Evolutionary conservation across 805 yeast genomes (phyloP), one percentile per base, ranked within the genome.

Genomic region (Sugiyamaella smithiae): DNA sequence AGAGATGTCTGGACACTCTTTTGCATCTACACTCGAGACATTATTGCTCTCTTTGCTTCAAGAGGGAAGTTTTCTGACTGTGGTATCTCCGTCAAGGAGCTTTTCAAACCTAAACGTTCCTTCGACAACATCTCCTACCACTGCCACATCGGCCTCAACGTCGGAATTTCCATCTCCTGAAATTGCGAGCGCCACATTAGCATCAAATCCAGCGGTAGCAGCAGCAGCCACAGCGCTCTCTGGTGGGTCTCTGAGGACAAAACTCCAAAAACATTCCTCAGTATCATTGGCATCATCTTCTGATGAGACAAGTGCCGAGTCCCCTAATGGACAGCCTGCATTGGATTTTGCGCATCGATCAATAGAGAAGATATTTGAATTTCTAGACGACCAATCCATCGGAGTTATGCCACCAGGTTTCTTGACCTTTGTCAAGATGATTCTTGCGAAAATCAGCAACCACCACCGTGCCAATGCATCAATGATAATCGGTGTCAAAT

Each of bases 41-140:
- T 8, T 55, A 25, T 50, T 52, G 24, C 29, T 51, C 9, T 45
- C 33, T 9, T 9, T 58, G 22, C 44, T 58, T 6, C 60, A 58
- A 45, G 53, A 53, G 2, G 62, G 62, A 3, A 43, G 50, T 7
- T 58, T 58, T 37, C 38, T 54, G 14, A 45, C 51, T 14, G 38
- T 14, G 38, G 12, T 35, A 5, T n/a, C 19, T 5, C n/a, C 26
- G 24, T 12, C 37, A 22, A 16, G 38, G 9, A 35, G 38, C 22
- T 35, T 35, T 35, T 35, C 38, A 19, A 35, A 35, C 38, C 16
- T 35, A 4, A 35, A 35, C 20, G 22, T 14, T 11, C 24, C 14
- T 22, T 12, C 45, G 17, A n/a, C 31, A n/a, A 37, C 36, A 19
- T 20, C 49, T 45, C 40, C 20, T 16, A 20, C 50, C 12, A 32